Evolutionary conservation across 352 stramenopile species (phyloP).

Genomic region (Blastocystis sp.): DNA sequence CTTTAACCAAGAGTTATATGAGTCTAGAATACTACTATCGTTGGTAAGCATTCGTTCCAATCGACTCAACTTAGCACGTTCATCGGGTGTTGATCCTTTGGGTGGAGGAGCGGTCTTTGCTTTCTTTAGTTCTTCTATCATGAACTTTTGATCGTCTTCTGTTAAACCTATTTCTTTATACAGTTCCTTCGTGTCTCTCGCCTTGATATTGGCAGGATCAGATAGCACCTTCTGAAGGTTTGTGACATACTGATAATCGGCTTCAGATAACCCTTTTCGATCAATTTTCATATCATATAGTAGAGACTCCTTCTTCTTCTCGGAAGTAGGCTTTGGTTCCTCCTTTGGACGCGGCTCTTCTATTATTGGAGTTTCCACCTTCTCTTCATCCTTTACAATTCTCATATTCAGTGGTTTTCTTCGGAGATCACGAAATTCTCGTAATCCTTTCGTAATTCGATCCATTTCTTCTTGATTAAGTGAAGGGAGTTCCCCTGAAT

Average conservation of each 20-base stretch:
- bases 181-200: not conserved
- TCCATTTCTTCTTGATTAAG: not conserved
- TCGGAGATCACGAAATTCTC: not conserved
- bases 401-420: not conserved
- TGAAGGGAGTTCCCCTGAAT: not conserved
- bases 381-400: not conserved
- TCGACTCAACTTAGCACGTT: not conserved
- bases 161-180: conserved; percentile 19
- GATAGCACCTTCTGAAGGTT: not conserved
- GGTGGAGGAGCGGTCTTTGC: not conserved
- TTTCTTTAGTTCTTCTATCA: not conserved
- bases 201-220: not conserved
- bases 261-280: not conserved
- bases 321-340: not conserved
- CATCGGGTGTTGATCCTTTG: not conserved
- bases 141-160: conserved; percentile 1
- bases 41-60: conserved; percentile 12
- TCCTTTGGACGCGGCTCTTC: not conserved
- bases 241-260: not conserved
- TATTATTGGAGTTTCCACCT: not conserved
- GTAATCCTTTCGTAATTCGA: not conserved
- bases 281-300: conserved; percentile 6
- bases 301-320: not conserved
- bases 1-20: not conserved
- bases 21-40: not conserved